Percentiles rank a stretch among this genome's conserved stretches.
Evolutionary conservation across 2,329 filamentous ascomycete species (phyloP).

Genomic region (Camillea tinctor): DNA sequence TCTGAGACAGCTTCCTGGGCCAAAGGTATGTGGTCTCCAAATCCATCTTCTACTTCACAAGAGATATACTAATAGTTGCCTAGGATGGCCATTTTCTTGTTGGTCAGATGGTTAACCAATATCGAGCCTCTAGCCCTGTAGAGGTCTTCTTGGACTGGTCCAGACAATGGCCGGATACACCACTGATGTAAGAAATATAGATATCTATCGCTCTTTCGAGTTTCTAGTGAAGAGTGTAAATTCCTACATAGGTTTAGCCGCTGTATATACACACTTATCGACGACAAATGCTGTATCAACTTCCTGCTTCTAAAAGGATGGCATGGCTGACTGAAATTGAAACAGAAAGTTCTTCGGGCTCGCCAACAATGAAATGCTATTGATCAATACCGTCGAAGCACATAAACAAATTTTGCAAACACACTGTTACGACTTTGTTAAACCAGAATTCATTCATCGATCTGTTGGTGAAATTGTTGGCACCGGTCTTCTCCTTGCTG

Average conservation of each 20-base stretch:
- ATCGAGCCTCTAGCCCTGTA: conserved; percentile 15
- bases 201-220: background rate
- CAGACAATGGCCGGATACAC: conserved; percentile 23
- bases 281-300: background rate
- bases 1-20: conserved; percentile 10
- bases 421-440: conserved; percentile 32
- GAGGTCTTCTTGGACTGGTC: conserved; percentile 23
- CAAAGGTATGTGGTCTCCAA: conserved; percentile 6
- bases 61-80: background rate
- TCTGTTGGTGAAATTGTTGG: conserved; percentile 28
- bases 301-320: background rate
- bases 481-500: conserved; percentile 36
- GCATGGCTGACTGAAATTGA: background rate
- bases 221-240: background rate
- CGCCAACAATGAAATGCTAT: conserved; percentile 27
- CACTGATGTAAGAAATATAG: conserved; percentile 19
- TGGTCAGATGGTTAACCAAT: conserved; percentile 16
- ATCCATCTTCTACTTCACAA: too few species aligned
- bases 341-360: conserved; percentile 21
- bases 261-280: background rate
- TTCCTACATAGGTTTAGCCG: background rate
- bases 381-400: conserved; percentile 29
- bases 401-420: conserved; percentile 29
- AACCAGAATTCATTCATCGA: conserved; percentile 28
- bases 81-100: conserved; percentile 19